Evolutionary conservation across 805 yeast genomes (phyloP).

Genomic region (Saccharomycopsis sp.): DNA sequence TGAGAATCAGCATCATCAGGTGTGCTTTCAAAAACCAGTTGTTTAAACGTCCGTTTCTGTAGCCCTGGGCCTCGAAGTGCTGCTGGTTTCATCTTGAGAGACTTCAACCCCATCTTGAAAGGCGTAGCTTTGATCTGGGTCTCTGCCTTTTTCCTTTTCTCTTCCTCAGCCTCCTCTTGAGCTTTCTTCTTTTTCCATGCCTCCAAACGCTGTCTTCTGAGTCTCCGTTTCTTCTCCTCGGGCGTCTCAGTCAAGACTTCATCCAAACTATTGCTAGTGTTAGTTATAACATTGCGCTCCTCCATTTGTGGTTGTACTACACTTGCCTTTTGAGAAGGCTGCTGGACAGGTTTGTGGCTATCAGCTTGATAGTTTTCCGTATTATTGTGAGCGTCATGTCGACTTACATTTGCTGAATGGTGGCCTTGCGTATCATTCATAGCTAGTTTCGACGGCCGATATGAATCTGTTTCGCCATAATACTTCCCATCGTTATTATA

Average conservation of each 20-base stretch:
- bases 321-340: background rate
- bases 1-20: no score
- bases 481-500: background rate
- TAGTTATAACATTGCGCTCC: background rate
- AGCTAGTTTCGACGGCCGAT: background rate
- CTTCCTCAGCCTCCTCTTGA: slow-evolving; percentile 24
- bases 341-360: background rate
- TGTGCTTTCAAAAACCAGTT: slow-evolving; percentile 1
- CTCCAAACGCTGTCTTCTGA: slow-evolving; percentile 32
- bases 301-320: no score
- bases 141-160: slow-evolving; percentile 3
- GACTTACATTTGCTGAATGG: background rate
- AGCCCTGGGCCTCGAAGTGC: background rate
- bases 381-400: background rate
- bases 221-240: slow-evolving; percentile 18
- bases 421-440: background rate
- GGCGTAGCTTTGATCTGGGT: background rate
- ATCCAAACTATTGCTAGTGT: background rate
- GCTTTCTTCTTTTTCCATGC: slow-evolving; percentile 46
- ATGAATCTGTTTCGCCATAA: background rate
- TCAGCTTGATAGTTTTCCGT: no score
- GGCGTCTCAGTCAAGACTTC: slow-evolving; percentile 4
- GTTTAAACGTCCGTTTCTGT: background rate
- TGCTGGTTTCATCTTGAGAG: background rate
- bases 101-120: background rate